These are phyloP conservation scores for Ensete glaucum DNA, from an alignment of 176 grass and related monocot species.

Conservation along the genomic window DNA sequence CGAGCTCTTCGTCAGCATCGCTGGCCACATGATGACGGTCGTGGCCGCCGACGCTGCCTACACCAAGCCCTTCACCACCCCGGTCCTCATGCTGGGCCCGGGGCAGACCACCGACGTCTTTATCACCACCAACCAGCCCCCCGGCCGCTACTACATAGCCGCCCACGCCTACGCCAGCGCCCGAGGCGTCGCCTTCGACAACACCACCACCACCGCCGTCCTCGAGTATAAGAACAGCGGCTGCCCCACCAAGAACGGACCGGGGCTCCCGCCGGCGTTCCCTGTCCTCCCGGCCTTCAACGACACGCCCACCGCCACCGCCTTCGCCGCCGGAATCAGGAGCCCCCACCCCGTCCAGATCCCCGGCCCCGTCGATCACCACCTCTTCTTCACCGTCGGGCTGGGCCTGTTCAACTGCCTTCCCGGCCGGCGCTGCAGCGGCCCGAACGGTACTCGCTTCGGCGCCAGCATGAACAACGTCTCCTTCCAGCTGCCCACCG, in stretches of 20 bases:
- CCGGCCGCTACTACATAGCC: background rate
- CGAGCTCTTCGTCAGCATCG: slow-evolving; percentile 8
- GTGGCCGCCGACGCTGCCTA: slow-evolving; percentile 5
- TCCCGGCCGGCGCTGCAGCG: background rate
- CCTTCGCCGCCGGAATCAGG: background rate
- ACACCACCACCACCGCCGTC: slow-evolving; percentile 13
- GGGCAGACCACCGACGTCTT: slow-evolving; percentile 14
- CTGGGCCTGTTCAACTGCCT: slow-evolving; percentile 1
- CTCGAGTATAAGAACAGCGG: background rate
- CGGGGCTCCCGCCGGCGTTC: background rate
- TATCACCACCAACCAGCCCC: background rate
- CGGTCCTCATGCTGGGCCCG: background rate
- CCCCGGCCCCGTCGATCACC: background rate
- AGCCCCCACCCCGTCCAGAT: background rate
- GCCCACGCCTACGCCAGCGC: slow-evolving; percentile 15
- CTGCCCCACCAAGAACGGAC: background rate
- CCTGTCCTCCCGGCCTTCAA: slow-evolving; percentile 4
- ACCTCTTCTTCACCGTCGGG: slow-evolving; percentile 16
- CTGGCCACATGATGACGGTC: slow-evolving; percentile 9
- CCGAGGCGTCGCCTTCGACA: slow-evolving; percentile 12
- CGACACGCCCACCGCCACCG: background rate
- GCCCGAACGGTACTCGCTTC: slow-evolving; percentile 1
- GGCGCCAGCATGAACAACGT: slow-evolving; percentile 15
- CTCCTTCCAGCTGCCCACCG: slow-evolving; percentile 4
- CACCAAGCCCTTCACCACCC: slow-evolving; percentile 9